Base-by-base conservation (phyloP, 495 filamentous ascomycete species). In the Aspergillus cavernicola region DNA sequence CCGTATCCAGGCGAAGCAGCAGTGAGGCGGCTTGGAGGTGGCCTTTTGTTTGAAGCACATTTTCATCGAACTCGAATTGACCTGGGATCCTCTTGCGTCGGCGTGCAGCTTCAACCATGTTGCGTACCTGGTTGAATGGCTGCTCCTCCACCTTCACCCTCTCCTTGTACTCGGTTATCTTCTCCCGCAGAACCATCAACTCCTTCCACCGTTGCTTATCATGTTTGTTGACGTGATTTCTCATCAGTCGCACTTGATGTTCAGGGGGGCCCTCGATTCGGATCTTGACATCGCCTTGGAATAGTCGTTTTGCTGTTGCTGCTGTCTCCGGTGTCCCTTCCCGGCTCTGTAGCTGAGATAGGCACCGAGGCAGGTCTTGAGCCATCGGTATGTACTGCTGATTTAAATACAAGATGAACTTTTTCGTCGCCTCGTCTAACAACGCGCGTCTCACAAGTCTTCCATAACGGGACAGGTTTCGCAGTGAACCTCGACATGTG, bases 391-490 rank as follows among this genome's bases (percentile, higher is more conserved):
- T 53, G 58, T 80, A 83, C 38, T 69, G 51, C 3, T 61, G 58
- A 29, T 83, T 80, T 4, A 79, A 62, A 50, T 66, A 75, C 13
- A 76, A 50, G 22, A 83, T 79, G 59, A 90, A 85, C 52, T 82
- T 85, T 63, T 86, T 88, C 0, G 83, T 85, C 0, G 80, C 69
- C 60, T 88, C 84, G 46, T 90, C 83, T 2, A 91, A 67, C 41
- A 81, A 63, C 5, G 78, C 86, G 4, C 82, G 75, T 31, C 81
- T 75, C 23, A 87, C 76, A 6, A 90, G 79, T 18, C 85, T 76
- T 24, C 83, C 80, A 58, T 92, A 90, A 13, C 87, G 69, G 9
- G 84, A 66, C 48, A 89, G 75, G 40, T 78, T 74, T 18, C 83
- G 72, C 20, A 91, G 68, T 3, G 84, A 76, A 0, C 78, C 77